Evolutionary conservation across 2,329 filamentous ascomycete genomes (phyloP).

Genomic region (Hypoxylon sp.): DNA sequence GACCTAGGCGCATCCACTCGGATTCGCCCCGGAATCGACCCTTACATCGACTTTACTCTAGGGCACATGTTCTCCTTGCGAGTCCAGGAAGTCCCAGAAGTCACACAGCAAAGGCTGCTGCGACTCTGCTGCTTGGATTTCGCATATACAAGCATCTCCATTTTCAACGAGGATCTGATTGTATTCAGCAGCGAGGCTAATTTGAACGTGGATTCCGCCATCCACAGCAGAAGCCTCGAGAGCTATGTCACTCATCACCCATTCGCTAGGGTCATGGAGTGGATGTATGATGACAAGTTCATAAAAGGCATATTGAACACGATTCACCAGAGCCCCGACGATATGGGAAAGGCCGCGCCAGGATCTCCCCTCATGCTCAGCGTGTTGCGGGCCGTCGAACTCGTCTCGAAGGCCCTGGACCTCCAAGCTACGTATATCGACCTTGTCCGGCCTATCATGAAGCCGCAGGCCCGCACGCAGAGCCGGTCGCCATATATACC

Average conservation of each 20-base stretch:
- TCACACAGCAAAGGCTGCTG: slow-evolving; percentile 74
- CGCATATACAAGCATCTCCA: slow-evolving; percentile 77
- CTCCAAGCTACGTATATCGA: slow-evolving; percentile 92
- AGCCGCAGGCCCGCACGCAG: slow-evolving; percentile 62
- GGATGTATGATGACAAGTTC: slow-evolving; percentile 94
- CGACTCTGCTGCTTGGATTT: slow-evolving; percentile 86
- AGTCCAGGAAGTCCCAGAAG: slow-evolving; percentile 69
- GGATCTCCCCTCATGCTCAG: slow-evolving; percentile 84
- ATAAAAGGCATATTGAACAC: slow-evolving; percentile 79
- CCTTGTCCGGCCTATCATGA: slow-evolving; percentile 81
- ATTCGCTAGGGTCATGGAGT: slow-evolving; percentile 95
- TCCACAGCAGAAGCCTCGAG: slow-evolving; percentile 76
- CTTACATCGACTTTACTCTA: slow-evolving; percentile 90
- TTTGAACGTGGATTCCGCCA: slow-evolving; percentile 76
- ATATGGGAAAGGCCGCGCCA: slow-evolving; percentile 74
- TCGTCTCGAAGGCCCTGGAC: slow-evolving; percentile 83
- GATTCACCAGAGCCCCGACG: slow-evolving; percentile 76
- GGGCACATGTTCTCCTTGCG: slow-evolving; percentile 78
- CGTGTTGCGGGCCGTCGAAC: slow-evolving; percentile 80
- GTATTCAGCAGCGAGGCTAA: slow-evolving; percentile 82
- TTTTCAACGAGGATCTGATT: slow-evolving; percentile 94
- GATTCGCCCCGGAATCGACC: slow-evolving; percentile 82
- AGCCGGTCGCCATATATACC: slow-evolving; percentile 44
- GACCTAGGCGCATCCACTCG: slow-evolving; percentile 79
- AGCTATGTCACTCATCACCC: slow-evolving; percentile 89